These are phyloP conservation scores for Drechslera avenae DNA, from an alignment of 2,329 filamentous ascomycete genomes.

Conservation along the genomic window DNA sequence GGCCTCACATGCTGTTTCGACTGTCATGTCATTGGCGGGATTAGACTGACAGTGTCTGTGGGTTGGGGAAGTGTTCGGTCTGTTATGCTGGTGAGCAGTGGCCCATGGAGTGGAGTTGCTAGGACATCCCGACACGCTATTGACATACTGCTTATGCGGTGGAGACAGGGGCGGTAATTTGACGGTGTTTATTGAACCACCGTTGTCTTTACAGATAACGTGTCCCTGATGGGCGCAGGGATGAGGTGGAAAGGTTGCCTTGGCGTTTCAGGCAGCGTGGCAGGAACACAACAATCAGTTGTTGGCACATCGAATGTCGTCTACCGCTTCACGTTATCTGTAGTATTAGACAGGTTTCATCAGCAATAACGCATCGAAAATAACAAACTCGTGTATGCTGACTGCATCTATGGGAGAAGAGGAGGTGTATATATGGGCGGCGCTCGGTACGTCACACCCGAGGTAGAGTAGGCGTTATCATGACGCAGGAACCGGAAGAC, in stretches of 20 bases:
- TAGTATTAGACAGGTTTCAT: too few relatives aligned
- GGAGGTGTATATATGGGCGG: too few relatives aligned
- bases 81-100: not conserved
- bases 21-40: too few relatives aligned
- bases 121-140: not conserved
- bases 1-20: too few relatives aligned
- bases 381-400: too few relatives aligned
- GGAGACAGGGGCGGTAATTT: conserved; percentile 5
- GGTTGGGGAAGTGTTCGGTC: not conserved
- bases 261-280: conserved; percentile 14
- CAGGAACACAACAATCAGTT: not conserved
- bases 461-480: not conserved
- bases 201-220: conserved; percentile 8
- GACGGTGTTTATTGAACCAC: conserved; percentile 2
- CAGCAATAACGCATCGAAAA: too few relatives aligned
- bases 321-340: too few relatives aligned
- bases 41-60: not conserved
- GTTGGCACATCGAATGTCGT: too few relatives aligned
- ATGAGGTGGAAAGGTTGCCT: conserved; percentile 3
- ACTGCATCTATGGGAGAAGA: too few relatives aligned
- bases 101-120: not conserved
- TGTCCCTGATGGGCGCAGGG: conserved; percentile 14
- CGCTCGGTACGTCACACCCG: too few relatives aligned
- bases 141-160: conserved; percentile 1
- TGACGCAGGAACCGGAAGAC: not conserved